Conservation (phyloP, 2,329 filamentous ascomycete genomes). For the Arthrobotrys conoides region DNA sequence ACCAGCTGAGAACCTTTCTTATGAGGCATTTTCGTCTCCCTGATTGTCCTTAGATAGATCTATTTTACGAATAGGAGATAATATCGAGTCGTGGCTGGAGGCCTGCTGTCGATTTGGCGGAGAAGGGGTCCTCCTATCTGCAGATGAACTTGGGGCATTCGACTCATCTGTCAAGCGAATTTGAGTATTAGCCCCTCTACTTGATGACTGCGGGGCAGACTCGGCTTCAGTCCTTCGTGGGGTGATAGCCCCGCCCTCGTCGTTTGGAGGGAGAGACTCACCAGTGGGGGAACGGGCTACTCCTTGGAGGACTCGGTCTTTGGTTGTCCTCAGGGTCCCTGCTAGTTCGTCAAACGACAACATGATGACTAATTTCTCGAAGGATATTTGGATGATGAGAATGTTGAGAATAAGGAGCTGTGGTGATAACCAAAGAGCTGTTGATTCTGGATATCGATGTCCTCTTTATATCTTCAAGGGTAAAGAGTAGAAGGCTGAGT, state of each 20-base stretch:
- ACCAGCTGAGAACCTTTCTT: background rate
- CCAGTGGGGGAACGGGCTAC: constrained; percentile 50
- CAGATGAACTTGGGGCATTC: constrained; percentile 4
- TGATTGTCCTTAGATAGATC: constrained; percentile 28
- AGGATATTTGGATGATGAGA: constrained; percentile 3
- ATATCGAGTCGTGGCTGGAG: constrained; percentile 39
- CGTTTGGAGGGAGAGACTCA: constrained; percentile 48
- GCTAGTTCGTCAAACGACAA: constrained; percentile 57
- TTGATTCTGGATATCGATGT: background rate
- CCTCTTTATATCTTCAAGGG: constrained; percentile 10
- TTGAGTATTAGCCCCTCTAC: constrained; percentile 36
- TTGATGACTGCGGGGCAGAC: background rate
- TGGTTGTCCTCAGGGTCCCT: constrained; percentile 51
- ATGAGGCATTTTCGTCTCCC: constrained; percentile 34
- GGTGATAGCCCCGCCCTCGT: constrained; percentile 8
- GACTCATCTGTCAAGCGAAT: constrained; percentile 44
- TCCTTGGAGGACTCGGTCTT: constrained; percentile 57
- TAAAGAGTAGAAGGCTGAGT: background rate
- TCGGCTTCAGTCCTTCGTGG: constrained; percentile 7
- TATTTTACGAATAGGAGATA: constrained; percentile 49
- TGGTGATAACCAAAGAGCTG: background rate
- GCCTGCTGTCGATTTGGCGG: constrained; percentile 16
- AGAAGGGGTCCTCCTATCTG: constrained; percentile 34
- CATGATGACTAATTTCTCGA: constrained; percentile 37
- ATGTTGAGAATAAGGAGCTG: background rate